Percentiles rank a stretch among this genome's conserved stretches.
Evolutionary conservation across 2,329 filamentous ascomycete genomes (phyloP).

Genomic region (Diaporthe nobilis): DNA sequence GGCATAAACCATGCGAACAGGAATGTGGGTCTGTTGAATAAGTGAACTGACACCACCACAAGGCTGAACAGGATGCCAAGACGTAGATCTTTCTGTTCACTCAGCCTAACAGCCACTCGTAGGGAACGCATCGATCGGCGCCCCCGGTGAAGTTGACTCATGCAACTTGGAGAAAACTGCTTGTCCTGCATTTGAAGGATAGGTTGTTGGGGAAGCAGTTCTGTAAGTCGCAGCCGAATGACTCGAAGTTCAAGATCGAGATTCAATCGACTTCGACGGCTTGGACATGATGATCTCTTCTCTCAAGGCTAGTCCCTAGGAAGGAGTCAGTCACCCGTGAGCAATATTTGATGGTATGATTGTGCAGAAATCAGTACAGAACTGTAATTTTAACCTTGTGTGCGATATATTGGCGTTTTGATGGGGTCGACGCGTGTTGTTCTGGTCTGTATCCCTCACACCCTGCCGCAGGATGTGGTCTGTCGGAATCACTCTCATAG

Average conservation of each 20-base stretch:
- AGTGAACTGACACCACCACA: neutral
- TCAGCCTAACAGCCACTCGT: neutral
- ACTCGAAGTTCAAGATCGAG: neutral
- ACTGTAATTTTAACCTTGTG: neutral
- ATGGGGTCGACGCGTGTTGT: neutral
- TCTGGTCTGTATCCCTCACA: neutral
- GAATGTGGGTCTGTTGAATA: neutral
- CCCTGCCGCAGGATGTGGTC: neutral
- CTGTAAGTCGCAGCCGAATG: neutral
- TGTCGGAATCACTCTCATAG: no score
- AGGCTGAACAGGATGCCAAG: slow-evolving; percentile 2
- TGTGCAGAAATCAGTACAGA: neutral
- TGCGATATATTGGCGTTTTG: neutral
- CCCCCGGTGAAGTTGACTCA: slow-evolving; percentile 3
- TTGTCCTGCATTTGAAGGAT: neutral
- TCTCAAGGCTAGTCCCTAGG: neutral
- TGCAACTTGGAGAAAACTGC: neutral
- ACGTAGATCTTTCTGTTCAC: slow-evolving; percentile 1
- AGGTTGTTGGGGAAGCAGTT: no score
- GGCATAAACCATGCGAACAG: neutral
- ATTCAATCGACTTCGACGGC: neutral
- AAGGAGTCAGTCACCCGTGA: neutral
- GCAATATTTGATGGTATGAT: neutral
- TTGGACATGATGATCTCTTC: neutral
- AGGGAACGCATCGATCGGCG: neutral